These are phyloP conservation scores for Maudiozyma barnettii DNA, from an alignment of 805 yeast genomes.

Conservation along the genomic window DNA sequence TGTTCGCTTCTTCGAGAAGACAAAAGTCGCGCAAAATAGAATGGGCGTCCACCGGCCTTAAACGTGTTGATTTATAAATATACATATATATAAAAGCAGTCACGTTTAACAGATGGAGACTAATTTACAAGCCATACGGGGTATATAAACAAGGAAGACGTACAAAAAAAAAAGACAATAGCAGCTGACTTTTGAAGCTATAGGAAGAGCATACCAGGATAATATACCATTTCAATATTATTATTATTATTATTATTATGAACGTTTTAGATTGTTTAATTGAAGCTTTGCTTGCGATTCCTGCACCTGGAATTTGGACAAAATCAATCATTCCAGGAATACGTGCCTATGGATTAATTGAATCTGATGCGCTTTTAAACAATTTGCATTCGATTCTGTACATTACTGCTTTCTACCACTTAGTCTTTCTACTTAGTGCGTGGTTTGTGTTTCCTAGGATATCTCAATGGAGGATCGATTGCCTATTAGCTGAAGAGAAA, in stretches of 20 bases:
- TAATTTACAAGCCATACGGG: no score
- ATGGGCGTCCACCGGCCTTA: no score
- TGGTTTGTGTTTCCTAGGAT: conserved; percentile 23
- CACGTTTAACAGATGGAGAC: no score
- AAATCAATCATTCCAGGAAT: conserved; percentile 12
- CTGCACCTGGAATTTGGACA: conserved; percentile 11
- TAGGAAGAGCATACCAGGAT: no score
- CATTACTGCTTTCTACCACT: conserved; percentile 25
- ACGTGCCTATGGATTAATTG: conserved; percentile 7
- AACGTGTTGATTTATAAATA: no score
- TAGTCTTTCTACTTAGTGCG: conserved; percentile 20
- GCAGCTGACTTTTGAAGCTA: no score
- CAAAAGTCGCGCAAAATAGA: no score
- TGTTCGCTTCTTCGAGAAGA: no score
- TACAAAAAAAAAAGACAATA: no score
- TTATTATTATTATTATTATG: not conserved
- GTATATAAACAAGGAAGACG: no score
- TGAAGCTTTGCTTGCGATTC: conserved; percentile 12
- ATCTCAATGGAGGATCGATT: conserved; percentile 9
- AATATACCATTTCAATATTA: no score
- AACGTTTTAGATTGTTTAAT: conserved; percentile 3
- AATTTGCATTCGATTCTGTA: conserved; percentile 25
- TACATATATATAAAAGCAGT: no score
- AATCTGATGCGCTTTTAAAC: conserved; percentile 16
- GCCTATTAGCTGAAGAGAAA: conserved; percentile 6